Evolutionary conservation across 768 basidiomycete genomes (phyloP).

Genomic region (Phylloporus rhodoxanthus): DNA sequence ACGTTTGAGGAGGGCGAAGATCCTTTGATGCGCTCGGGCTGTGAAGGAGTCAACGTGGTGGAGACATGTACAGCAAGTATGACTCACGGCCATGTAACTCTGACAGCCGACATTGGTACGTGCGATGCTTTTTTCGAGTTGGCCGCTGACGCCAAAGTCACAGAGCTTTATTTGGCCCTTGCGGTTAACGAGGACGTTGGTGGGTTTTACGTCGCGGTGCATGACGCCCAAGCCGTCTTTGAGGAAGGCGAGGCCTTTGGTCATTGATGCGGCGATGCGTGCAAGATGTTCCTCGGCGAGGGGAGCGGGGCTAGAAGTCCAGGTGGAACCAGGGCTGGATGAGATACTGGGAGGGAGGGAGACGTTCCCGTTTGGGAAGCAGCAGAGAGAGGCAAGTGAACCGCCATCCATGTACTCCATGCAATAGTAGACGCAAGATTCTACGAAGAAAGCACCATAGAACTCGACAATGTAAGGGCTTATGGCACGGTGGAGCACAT

Average conservation of each 20-base stretch:
- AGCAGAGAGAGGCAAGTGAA: constrained; percentile 70
- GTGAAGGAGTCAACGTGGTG: constrained; percentile 4
- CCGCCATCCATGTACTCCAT: constrained; percentile 99
- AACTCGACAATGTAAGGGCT: constrained; percentile 95
- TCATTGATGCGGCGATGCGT: constrained; percentile 76
- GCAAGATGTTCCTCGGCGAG: constrained; percentile 76
- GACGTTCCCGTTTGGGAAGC: constrained; percentile 42
- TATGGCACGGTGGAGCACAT: constrained; percentile 90
- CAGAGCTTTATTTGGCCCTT: constrained; percentile 91
- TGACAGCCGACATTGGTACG: constrained; percentile 99
- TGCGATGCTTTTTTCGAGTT: constrained; percentile 91
- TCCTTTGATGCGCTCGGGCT: constrained; percentile 96
- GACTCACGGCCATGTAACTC: constrained; percentile 92
- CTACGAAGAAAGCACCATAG: constrained; percentile 98
- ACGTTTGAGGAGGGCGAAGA: constrained; percentile 50
- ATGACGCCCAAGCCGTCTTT: constrained; percentile 92
- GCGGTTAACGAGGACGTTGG: constrained; percentile 85
- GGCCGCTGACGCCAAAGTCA: constrained; percentile 98
- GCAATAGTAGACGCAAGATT: constrained; percentile 99
- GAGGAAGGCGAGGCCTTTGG: constrained; percentile 86
- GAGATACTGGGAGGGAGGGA: constrained; percentile 31
- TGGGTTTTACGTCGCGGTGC: constrained; percentile 86
- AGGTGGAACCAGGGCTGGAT: constrained; percentile 29
- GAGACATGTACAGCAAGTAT: constrained; percentile 1
- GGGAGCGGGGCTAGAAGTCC: constrained; percentile 32